Evolutionary conservation across 352 stramenopile genomes (phyloP), one percentile per base, ranked within the genome.

Genomic region (Plasmopara muralis): DNA sequence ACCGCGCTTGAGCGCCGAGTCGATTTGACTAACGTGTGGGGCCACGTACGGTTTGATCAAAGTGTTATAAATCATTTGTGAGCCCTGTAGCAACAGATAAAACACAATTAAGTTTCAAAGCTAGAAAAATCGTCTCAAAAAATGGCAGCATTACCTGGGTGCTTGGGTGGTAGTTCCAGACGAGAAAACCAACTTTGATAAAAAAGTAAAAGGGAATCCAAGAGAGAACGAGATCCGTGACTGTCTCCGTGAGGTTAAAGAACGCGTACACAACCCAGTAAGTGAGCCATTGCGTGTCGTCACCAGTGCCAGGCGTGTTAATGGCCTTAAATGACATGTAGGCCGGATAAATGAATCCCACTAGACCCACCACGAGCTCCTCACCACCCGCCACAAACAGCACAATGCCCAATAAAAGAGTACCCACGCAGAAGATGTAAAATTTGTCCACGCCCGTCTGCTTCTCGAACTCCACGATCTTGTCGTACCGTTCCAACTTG

Each of bases 241-340:
- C 53, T 48, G 80, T 72, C 64, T 98, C 95, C 14, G 97, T 94
- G 47, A 98, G 85, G 57, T 89, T 97, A 66, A 98, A 98, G 64
- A 97, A 95, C 28, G 92, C 77, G 73, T 97, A 98, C 29, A 98
- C 86, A 55, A 98, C 87, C 85, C 85, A 95, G 70, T 95, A 95
- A 13, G 83, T 92, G 40, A 95, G 72, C 85, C 85, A 95, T 72
- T 92, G 80, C 34, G 82, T 94, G 71, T 94, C 83, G 38, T 94
- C 84, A 8, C 72, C 64, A 38, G 78, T 77, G 51, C 53, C 63
- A 14, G 74, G 63, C 48, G 79, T 88, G 66, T 79, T 89, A 13
- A 94, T 80, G 40, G 85, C 85, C 74, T 93, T 93, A 70, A 95
- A 94, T 35, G 79, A 92, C 72, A 78, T 74, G 69, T 94, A 95